Evolutionary conservation across 2,329 filamentous ascomycete species (phyloP).

Genomic region (Diaporthe ilicicola): DNA sequence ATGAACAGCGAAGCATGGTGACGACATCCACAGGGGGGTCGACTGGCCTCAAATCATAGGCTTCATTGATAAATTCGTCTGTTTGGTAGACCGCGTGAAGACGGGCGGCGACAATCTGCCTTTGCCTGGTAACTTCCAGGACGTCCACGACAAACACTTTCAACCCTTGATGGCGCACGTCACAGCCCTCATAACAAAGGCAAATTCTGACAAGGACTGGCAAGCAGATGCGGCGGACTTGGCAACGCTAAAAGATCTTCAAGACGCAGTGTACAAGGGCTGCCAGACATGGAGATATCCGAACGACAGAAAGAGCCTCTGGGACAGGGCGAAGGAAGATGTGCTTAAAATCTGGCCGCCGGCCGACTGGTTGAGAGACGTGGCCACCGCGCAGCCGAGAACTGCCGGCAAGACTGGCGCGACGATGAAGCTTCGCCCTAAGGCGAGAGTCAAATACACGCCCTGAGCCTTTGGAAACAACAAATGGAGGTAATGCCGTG

Average conservation of each 20-base stretch:
- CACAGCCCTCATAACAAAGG: background rate
- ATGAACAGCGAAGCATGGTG: background rate
- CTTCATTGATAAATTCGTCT: background rate
- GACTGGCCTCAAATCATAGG: constrained; percentile 3
- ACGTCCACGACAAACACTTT: background rate
- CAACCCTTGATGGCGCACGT: background rate
- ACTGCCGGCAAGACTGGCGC: background rate
- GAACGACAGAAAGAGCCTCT: background rate
- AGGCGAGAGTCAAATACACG: background rate
- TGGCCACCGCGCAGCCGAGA: background rate
- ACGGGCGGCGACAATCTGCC: background rate
- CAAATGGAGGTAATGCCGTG: too few relatives aligned
- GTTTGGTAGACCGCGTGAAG: background rate
- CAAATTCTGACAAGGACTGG: background rate
- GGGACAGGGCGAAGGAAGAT: background rate
- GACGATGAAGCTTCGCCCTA: background rate
- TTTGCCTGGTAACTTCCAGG: background rate
- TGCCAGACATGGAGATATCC: background rate
- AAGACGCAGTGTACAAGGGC: background rate
- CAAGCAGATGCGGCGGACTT: background rate
- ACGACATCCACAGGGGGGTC: background rate
- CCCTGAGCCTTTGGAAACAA: background rate
- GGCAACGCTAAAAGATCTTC: background rate
- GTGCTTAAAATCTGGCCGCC: background rate
- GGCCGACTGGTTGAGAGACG: background rate